Evolutionary conservation across 179 eudicot species (phyloP), one percentile per base, ranked within the genome.

Genomic region (Beta macrorhiza): DNA sequence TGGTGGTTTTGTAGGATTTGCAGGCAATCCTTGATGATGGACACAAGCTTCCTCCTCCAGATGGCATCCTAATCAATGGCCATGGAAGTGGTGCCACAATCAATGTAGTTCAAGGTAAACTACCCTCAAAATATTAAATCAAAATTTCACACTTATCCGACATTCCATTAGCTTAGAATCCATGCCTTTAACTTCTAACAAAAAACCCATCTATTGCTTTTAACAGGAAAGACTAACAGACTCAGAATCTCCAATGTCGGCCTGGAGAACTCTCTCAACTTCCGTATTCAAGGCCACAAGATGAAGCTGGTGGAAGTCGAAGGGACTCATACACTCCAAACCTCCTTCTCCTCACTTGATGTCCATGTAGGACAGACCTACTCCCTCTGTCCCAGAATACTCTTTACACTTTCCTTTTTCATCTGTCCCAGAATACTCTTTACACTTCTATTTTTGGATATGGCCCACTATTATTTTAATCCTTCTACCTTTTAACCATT

Each of bases 241-340:
- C 88, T 95, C 5, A 86, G 99, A 78, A 92, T 95, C 82, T 95
- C 95, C 8, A 95, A 95, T 52, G 94, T 95, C 13, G 99, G 99
- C 16, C 63, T 95, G 71, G 91, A 95, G 74, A 89, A 91, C 83
- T 91, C 99, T 0, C 92, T 95, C 82, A 95, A 95, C 84, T 95
- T 95, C 83, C 93, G 99, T 5, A 93, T 95, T 67, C 95, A 95
- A 82, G 88, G 87, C 44, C 99, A 95, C 89, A 92, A 80, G 80
- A 79, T 95, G 90, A 91, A 71, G 77, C 49, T 95, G 59, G 98
- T 93, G 8, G 99, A 95, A 85, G 99, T 93, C 0, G 99, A 95
- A 79, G 99, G 99, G 67, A 93, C 99, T 52, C 99, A 95, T 88
- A 89, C 98, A 5, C 79, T 95, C 68, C 99, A 95, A 74, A 87